These are phyloP conservation scores for Casuarina glauca DNA, from an alignment of 306 rosid species.

Conservation along the genomic window DNA sequence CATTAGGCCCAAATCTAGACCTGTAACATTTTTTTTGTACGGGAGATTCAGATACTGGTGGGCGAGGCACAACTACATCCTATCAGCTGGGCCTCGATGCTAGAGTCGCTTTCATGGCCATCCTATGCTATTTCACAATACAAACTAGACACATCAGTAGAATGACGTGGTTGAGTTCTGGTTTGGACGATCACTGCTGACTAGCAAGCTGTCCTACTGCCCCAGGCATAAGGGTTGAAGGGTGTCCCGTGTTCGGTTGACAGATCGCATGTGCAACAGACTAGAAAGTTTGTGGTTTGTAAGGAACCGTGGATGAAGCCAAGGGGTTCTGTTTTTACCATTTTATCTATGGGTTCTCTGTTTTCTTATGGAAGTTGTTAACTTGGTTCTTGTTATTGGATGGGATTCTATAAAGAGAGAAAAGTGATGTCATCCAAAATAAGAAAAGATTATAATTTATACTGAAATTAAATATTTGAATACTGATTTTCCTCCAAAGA, in stretches of 20 bases:
- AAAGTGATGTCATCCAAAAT: too few relatives aligned
- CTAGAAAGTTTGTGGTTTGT: too few relatives aligned
- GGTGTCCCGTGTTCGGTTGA: slow-evolving; percentile 44
- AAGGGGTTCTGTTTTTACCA: too few relatives aligned
- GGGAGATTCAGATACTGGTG: slow-evolving; percentile 51
- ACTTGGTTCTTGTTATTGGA: too few relatives aligned
- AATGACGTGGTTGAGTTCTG: slow-evolving; percentile 65
- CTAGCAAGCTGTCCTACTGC: slow-evolving; percentile 73
- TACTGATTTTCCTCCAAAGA: not conserved
- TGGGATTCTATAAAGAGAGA: too few relatives aligned
- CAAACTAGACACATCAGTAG: slow-evolving; percentile 41
- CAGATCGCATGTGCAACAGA: too few relatives aligned
- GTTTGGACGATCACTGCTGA: slow-evolving; percentile 43
- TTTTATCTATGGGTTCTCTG: too few relatives aligned
- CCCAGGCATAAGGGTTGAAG: slow-evolving; percentile 48
- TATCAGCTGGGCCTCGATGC: slow-evolving; percentile 72
- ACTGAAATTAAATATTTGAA: too few relatives aligned
- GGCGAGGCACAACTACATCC: slow-evolving; percentile 68
- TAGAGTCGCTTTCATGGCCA: slow-evolving; percentile 55
- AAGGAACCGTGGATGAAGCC: too few relatives aligned
- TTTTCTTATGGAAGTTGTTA: too few relatives aligned
- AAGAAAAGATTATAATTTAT: too few relatives aligned
- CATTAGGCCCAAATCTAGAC: too few relatives aligned
- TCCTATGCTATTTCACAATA: slow-evolving; percentile 49
- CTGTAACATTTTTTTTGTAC: slow-evolving; percentile 43